Evolutionary conservation across 345 rosid species (phyloP), one percentile per base, ranked within the genome.

Genomic region (Hibiscus tridactylites): DNA sequence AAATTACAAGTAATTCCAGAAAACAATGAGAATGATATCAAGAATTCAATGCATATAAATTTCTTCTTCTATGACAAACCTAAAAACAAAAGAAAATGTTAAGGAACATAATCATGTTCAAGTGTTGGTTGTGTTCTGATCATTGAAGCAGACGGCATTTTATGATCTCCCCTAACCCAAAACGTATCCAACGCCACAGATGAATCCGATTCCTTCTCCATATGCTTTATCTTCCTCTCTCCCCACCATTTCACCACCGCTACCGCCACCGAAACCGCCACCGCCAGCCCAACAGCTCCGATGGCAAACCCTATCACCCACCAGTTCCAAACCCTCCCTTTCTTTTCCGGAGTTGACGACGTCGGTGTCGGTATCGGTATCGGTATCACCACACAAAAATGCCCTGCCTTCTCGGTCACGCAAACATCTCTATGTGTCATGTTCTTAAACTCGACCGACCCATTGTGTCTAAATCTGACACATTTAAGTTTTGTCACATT

Each of bases 131-230:
- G 95, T 21, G 98, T 94, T 84, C 98, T 85, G 10, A 79, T 76
- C 96, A 87, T 90, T 13, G 88, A 70, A 2, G 97, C 97, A 17
- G 83, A 71, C 12, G 98, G 98, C 91, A 91, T 84, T 83, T 81
- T 87, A 79, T 56, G 61, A 21, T 84, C 85, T 39, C 70, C 76
- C 15, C 89, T 86, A 68, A 90, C 73, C 84, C 85, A 90, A 19
- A 79, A 37, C 15, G 84, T 78, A 64, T 79, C 88, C 54, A 88
- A 74, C 6, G 85, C 77, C 44, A 80, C 90, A 15, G 84, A 86
- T 46, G 74, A 85, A 24, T 94, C 98, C 15, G 98, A 83, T 46
- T 84, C 88, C 13, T 70, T 76, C 77, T 88, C 96, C 97, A 90
- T 88, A 13, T 73, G 70, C 78, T 70, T 81, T 9, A 90, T 72